phyloP scores from a whole-genome alignment of 805 yeast genomes.

The Kodamaea leandrae region DNA sequence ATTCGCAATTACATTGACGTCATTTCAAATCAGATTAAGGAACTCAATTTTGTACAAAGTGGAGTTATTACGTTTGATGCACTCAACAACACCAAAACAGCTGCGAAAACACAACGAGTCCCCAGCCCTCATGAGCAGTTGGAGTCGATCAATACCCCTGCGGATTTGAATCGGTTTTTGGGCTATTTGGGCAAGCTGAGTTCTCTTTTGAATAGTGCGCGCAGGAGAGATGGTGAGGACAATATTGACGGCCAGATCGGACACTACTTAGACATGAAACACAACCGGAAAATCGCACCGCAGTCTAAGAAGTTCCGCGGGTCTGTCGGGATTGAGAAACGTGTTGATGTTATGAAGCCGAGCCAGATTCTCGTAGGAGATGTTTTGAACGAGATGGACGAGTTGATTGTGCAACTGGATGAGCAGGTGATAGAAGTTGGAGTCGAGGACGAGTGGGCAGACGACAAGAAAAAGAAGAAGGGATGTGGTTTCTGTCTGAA shows the following conservation, averaged over 20 bases:
- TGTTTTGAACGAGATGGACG: conserved; percentile 6
- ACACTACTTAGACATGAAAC: conserved; percentile 20
- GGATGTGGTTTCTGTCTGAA: conserved; percentile 39
- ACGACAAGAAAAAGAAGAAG: conserved; percentile 18
- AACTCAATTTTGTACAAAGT: conserved; percentile 40
- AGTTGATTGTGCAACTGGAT: conserved; percentile 7
- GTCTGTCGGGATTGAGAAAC: conserved; percentile 6
- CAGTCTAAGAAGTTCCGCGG: conserved; percentile 1
- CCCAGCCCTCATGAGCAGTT: conserved; percentile 26
- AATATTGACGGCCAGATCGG: conserved; percentile 17
- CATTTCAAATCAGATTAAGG: conserved; percentile 42
- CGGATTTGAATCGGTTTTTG: conserved; percentile 33
- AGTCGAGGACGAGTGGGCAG: conserved; percentile 10
- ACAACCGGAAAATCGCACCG: conserved; percentile 2
- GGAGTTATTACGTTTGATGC: conserved; percentile 46
- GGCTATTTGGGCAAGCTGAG: conserved; percentile 37
- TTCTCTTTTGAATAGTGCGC: conserved; percentile 38
- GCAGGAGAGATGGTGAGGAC: conserved; percentile 24
- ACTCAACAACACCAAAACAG: conserved; percentile 17
- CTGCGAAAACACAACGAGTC: conserved; percentile 6
- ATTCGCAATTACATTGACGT: conserved; percentile 43
- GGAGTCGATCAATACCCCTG: conserved; percentile 29
- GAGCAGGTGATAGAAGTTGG: conserved; percentile 12
- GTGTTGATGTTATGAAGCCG: conserved; percentile 8
- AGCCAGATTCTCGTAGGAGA: conserved; percentile 7